Conservation (phyloP, 306 rosid species). For the Vicia sativa region DNA sequence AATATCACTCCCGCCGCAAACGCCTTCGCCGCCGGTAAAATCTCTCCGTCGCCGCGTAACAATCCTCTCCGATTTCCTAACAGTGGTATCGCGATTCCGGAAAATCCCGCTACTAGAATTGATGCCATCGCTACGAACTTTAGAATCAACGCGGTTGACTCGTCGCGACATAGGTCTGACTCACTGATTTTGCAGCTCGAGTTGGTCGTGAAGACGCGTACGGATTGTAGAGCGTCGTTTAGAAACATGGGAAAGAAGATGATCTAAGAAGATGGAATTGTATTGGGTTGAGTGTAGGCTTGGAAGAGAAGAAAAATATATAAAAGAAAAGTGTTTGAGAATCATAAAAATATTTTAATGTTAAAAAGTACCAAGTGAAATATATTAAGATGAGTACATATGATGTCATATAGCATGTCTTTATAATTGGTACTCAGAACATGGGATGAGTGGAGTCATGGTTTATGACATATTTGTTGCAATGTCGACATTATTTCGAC, state of each 20-base stretch:
- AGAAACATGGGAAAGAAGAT: neutral
- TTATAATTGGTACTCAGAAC: neutral
- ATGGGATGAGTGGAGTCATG: neutral
- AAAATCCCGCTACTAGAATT: slow-evolving; percentile 63
- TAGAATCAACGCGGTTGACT: slow-evolving; percentile 57
- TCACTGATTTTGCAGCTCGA: slow-evolving; percentile 50
- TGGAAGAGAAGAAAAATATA: neutral
- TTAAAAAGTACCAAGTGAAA: slow-evolving; percentile 1
- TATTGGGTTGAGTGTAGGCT: neutral
- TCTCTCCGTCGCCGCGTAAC: slow-evolving; percentile 57
- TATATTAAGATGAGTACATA: neutral
- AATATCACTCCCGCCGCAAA: slow-evolving; percentile 94
- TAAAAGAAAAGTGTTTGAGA: neutral
- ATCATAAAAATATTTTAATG: neutral
- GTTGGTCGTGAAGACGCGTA: slow-evolving; percentile 43
- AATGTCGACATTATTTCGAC: slow-evolving; percentile 13
- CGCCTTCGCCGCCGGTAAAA: slow-evolving; percentile 65
- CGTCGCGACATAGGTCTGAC: slow-evolving; percentile 60
- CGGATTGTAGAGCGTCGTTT: neutral
- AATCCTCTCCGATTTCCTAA: slow-evolving; percentile 51
- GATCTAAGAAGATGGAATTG: neutral
- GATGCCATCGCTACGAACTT: slow-evolving; percentile 73
- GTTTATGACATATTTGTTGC: neutral
- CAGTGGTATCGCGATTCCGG: slow-evolving; percentile 69
- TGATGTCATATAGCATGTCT: slow-evolving; percentile 1